Percentiles rank a stretch among this genome's conserved stretches.
Conservation (phyloP, 768 basidiomycete species). For the Suillus hirtellus region DNA sequence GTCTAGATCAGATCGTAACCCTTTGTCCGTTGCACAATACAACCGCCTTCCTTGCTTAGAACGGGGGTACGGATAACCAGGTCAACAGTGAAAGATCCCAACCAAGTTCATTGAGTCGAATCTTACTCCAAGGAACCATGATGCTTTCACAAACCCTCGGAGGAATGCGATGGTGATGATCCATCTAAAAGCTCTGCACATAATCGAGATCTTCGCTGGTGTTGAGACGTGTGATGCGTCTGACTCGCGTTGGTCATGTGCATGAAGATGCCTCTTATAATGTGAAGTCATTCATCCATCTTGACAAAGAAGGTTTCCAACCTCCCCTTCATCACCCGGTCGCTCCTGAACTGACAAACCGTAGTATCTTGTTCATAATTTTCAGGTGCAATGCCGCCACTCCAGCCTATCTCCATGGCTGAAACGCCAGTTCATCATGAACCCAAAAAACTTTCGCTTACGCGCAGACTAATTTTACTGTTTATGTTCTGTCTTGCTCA, state of each 20-base stretch:
- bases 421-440: constrained; percentile 10
- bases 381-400: constrained; percentile 16
- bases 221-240: background rate
- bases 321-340: background rate
- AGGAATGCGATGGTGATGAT: background rate
- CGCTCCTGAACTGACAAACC: constrained; percentile 1
- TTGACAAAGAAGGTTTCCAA: background rate
- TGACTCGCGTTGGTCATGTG: background rate
- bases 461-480: constrained; percentile 34
- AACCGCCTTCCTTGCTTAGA: too few species aligned
- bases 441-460: constrained; percentile 20
- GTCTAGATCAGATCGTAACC: background rate
- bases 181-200: background rate
- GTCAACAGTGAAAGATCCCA: background rate
- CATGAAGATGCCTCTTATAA: background rate
- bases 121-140: background rate
- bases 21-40: background rate
- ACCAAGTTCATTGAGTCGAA: background rate
- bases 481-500: constrained; percentile 41
- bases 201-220: background rate
- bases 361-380: background rate
- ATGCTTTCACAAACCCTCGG: background rate
- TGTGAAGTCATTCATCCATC: background rate
- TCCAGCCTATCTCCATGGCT: background rate
- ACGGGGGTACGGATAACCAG: background rate